Evolutionary conservation across 345 rosid genomes (phyloP).

Genomic region (Zanthoxylum bungeanum): DNA sequence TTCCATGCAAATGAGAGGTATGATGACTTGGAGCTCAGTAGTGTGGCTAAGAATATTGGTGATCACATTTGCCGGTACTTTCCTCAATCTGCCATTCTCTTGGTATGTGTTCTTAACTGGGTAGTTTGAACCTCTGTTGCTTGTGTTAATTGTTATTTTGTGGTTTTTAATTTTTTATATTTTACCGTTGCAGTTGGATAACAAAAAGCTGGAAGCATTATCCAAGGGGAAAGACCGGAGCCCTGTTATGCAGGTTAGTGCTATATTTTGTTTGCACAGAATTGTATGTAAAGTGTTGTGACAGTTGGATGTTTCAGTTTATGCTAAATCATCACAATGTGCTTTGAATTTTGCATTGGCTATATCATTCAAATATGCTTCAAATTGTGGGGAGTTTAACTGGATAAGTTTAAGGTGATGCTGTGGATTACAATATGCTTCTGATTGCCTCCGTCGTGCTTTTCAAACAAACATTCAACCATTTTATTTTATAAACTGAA

Average conservation of each 20-base stretch:
- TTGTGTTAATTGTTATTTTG: not conserved
- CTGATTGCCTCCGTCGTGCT: not conserved
- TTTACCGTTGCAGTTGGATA: slow-evolving; percentile 61
- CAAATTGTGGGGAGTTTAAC: not conserved
- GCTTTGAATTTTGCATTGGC: not conserved
- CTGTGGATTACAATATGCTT: not conserved
- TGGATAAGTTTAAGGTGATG: not conserved
- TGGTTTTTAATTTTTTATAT: not conserved
- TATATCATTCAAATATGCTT: not conserved
- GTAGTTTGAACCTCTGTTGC: not conserved
- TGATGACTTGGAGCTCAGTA: slow-evolving; percentile 68
- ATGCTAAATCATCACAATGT: not conserved
- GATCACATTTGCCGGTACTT: slow-evolving; percentile 87
- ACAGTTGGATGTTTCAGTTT: not conserved
- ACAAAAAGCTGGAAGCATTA: slow-evolving; percentile 73
- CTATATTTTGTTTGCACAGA: not conserved
- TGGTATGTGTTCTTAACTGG: slow-evolving; percentile 41
- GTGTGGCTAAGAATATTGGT: slow-evolving; percentile 79
- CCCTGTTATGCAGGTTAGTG: slow-evolving; percentile 82
- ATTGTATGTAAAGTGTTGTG: not conserved
- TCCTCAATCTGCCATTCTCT: slow-evolving; percentile 67
- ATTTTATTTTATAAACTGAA: not conserved
- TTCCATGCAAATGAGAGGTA: slow-evolving; percentile 94
- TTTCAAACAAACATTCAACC: not conserved
- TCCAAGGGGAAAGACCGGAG: slow-evolving; percentile 58